Evolutionary conservation across 1,284 basidiomycete species (phyloP), one percentile per base, ranked within the genome.

Genomic region (Porodaedalea pini): DNA sequence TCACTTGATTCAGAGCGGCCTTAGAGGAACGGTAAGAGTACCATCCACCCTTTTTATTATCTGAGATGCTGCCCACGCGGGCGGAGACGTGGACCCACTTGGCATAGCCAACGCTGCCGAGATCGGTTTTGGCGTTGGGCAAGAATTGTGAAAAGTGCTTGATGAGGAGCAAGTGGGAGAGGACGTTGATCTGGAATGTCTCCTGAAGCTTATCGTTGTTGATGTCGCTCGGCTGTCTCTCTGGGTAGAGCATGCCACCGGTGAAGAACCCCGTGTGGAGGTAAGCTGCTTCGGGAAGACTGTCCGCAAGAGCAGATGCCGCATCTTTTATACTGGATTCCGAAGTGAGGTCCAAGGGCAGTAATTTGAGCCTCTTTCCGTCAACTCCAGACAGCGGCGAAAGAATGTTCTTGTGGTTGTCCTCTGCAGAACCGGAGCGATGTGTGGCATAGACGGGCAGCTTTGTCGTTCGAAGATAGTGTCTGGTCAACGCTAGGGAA

Each of bases 1-100:
- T 73, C 49, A 86, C 76, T 68, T 90, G 86, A 67, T 90, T 89
- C 58, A 90, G 75, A 43, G 88, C 87, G 0, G 87, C 82, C 68
- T 90, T 90, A 55, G 85, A 87, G 56, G 85, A 75, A 43, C 87
- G 78, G 68, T 90, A 90, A 25, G 82, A 85, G 68, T 86, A 89
- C 87, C 87, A 90, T 29, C 82, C 84, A 5, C 85, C 85, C 49
- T 74, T 75, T 32, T 70, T 69, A 67, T 87, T 88, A 66, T 88
- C 84, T 15, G 73, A 74, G 58, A 86, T 79, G 44, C 80, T 83
- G 31, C 84, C 84, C 8, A 86, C 80, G 40, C 81, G 79, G 3
- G 84, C 84, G 8, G 79, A 78, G 61, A 86, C 69, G 66, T 85
- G 82, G 13, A 81, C 78, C 82, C 82, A 84, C 64, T 80, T 82